These are phyloP conservation scores for Pythium dissotocum DNA, from an alignment of 352 stramenopile genomes.

Conservation along the genomic window DNA sequence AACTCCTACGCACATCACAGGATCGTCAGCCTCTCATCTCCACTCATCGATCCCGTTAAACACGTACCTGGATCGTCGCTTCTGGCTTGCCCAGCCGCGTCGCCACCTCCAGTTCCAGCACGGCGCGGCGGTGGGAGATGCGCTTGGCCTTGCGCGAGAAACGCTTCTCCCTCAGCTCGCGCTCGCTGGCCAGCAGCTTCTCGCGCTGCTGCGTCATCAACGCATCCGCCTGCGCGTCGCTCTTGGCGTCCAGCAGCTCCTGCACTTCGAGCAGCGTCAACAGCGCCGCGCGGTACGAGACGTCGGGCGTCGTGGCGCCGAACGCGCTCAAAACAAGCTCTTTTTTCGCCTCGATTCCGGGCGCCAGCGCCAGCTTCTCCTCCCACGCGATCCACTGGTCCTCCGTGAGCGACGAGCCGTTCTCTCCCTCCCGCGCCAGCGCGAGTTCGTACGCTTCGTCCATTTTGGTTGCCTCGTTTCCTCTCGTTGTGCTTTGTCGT, in stretches of 20 bases:
- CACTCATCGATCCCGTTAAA: too few relatives aligned
- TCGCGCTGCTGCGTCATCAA: slow-evolving; percentile 23
- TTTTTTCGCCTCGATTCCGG: slow-evolving; percentile 23
- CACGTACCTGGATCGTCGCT: not conserved
- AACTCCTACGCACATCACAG: slow-evolving; percentile 11
- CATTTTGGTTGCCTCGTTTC: not conserved
- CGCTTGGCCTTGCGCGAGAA: slow-evolving; percentile 34
- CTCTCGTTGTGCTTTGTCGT: not conserved
- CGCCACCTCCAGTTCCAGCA: slow-evolving; percentile 47
- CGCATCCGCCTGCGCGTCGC: slow-evolving; percentile 23
- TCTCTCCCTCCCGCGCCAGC: slow-evolving; percentile 15
- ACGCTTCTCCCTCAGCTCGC: slow-evolving; percentile 20
- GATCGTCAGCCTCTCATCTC: not conserved
- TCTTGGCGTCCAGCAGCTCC: slow-evolving; percentile 29
- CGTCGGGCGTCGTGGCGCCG: slow-evolving; percentile 15
- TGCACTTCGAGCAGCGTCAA: slow-evolving; percentile 40
- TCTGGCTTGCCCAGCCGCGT: slow-evolving; percentile 33
- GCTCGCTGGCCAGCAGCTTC: slow-evolving; percentile 17
- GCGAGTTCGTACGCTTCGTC: slow-evolving; percentile 23
- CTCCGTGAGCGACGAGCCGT: slow-evolving; percentile 7
- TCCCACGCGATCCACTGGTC: slow-evolving; percentile 31
- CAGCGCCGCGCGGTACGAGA: slow-evolving; percentile 17
- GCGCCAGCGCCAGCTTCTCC: slow-evolving; percentile 28
- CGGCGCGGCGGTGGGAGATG: slow-evolving; percentile 33
- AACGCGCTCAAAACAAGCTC: slow-evolving; percentile 17